Evolutionary conservation across 768 basidiomycete genomes (phyloP), one percentile per base, ranked within the genome.

Genomic region (Hericium coralloides): DNA sequence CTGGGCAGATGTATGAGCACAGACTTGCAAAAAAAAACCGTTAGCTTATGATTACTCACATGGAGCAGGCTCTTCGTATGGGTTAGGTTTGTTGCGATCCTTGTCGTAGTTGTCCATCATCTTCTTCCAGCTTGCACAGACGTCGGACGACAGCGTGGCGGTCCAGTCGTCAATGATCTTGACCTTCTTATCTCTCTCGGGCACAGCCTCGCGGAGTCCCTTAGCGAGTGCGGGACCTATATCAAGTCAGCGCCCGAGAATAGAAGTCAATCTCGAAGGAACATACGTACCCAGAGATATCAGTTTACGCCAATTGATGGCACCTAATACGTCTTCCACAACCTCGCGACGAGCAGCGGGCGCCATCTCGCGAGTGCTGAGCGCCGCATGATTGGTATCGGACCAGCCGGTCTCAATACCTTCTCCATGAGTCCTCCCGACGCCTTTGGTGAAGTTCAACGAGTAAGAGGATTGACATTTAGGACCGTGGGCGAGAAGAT

Each of bases 401-500:
- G 1, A 36, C 25, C 25, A 26, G 25, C 25, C 25, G 25, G 25
- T 26, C 25, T 26, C 25, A 26, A 39, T 38, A 53, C 54, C 49
- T 39, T 12, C 36, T 23, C 15, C 7, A 25, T 36, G 51, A 18
- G 36, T 41, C 4, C 45, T 38, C 36, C 38, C 17, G 37, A 39
- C n/a, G 49, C 48, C 38, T 22, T 15, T 51, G 26, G n/a, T 31
- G 52, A 22, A 51, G 43, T 17, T 22, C 45, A 39, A 45, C 50
- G 48, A 47, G 45, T 56, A 65, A 2, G 55, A 17, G 26, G 38
- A 18, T 38, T 61, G 59, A 45, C 65, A 66, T 6, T 56, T 31
- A 4, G 47, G 31, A 1, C 57, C 55, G 52, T 66, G 65, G 8
- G 56, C 65, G 14, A 49, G 23, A 7, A 62, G 38, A 48, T 66